These are phyloP conservation scores for Bauhinia variegata DNA, from an alignment of 306 rosid genomes.

Conservation along the genomic window DNA sequence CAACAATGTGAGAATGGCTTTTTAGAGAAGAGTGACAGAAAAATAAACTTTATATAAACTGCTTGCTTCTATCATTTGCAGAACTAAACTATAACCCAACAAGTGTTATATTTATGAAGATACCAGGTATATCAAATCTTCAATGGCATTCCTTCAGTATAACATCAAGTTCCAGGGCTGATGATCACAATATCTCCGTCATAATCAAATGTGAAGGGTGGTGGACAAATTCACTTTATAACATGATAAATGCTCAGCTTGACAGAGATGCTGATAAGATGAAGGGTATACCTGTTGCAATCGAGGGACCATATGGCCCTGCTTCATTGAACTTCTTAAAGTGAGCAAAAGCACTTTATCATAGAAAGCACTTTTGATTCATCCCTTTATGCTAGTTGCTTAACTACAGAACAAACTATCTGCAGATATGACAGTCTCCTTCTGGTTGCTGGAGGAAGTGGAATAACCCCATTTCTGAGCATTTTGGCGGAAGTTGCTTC, in stretches of 20 bases:
- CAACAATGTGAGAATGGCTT: slow-evolving; percentile 27
- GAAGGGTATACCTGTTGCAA: slow-evolving; percentile 66
- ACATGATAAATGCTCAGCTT: slow-evolving; percentile 56
- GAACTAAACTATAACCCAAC: slow-evolving; percentile 79
- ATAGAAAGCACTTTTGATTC: slow-evolving; percentile 9
- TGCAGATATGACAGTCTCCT: slow-evolving; percentile 81
- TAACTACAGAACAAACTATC: neutral
- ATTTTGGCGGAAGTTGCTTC: slow-evolving; percentile 69
- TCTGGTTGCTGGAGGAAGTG: slow-evolving; percentile 88
- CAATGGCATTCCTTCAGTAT: slow-evolving; percentile 95
- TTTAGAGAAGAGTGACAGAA: slow-evolving; percentile 5
- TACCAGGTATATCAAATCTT: slow-evolving; percentile 74
- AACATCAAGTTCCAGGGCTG: slow-evolving; percentile 72
- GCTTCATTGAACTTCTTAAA: slow-evolving; percentile 63
- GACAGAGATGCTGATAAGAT: slow-evolving; percentile 46
- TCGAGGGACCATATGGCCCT: slow-evolving; percentile 96
- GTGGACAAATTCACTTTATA: slow-evolving; percentile 78
- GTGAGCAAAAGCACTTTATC: slow-evolving; percentile 47
- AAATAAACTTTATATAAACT: neutral
- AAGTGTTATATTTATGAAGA: slow-evolving; percentile 77
- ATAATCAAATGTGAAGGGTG: slow-evolving; percentile 73
- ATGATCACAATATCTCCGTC: slow-evolving; percentile 57
- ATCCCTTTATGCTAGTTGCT: slow-evolving; percentile 8
- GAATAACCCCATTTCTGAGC: slow-evolving; percentile 87
- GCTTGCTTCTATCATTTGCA: slow-evolving; percentile 44